Conservation (phyloP, 208 protist species). For the Perkinsela sp. region DNA sequence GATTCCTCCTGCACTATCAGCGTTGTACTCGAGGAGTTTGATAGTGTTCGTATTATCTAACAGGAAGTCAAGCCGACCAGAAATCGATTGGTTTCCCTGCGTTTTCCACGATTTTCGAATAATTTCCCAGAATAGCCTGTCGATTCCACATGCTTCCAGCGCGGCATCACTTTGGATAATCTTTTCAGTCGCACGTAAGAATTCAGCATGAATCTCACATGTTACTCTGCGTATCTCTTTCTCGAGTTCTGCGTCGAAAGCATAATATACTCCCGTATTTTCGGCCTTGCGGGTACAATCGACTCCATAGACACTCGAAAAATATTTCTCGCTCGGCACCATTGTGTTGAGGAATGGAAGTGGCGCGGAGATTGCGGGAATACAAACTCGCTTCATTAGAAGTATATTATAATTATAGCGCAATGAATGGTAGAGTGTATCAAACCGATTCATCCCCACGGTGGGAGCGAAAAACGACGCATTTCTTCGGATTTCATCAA, state of each 20-base stretch:
- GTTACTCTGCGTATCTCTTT: slow-evolving; percentile 21
- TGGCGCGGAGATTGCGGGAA: background rate
- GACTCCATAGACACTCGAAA: slow-evolving; percentile 37
- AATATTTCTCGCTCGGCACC: slow-evolving; percentile 31
- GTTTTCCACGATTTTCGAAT: slow-evolving; percentile 36
- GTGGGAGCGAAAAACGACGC: no score
- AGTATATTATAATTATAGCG: no score
- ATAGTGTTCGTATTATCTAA: slow-evolving; percentile 24
- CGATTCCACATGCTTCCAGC: slow-evolving; percentile 27
- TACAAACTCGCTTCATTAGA: background rate
- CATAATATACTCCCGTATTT: slow-evolving; percentile 33
- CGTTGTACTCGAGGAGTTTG: slow-evolving; percentile 71
- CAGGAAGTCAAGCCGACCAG: slow-evolving; percentile 58
- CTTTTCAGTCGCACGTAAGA: slow-evolving; percentile 44
- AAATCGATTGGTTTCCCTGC: slow-evolving; percentile 26
- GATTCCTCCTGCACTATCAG: slow-evolving; percentile 52
- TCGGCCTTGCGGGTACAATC: slow-evolving; percentile 28
- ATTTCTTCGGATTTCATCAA: no score
- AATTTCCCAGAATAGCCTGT: slow-evolving; percentile 43
- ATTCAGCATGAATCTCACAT: slow-evolving; percentile 32
- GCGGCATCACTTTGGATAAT: slow-evolving; percentile 35
- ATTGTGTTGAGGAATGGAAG: slow-evolving; percentile 15
- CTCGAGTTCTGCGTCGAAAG: slow-evolving; percentile 31
- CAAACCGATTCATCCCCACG: no score
- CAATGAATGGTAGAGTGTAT: no score